These are phyloP conservation scores for Xylariales sp. DNA, from an alignment of 2,329 filamentous ascomycete species.

Conservation along the genomic window DNA sequence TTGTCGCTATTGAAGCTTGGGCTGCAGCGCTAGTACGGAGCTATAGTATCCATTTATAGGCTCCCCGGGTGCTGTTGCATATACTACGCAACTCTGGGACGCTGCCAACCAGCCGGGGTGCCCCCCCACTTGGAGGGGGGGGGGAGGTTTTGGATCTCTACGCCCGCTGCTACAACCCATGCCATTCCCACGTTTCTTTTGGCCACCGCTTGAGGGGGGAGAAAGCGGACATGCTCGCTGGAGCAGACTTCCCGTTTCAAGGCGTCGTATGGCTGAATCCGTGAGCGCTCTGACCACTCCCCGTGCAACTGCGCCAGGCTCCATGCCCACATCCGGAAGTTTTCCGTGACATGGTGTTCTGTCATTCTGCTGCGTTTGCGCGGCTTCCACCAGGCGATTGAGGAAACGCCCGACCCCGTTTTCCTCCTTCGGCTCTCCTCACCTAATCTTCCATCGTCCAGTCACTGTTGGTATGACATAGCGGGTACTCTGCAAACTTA, in stretches of 20 bases:
- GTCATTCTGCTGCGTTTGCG: slow-evolving; percentile 4
- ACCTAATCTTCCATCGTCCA: too few species aligned
- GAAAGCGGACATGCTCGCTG: not conserved
- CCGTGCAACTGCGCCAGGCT: slow-evolving; percentile 8
- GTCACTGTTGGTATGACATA: too few species aligned
- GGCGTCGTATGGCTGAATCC: slow-evolving; percentile 2
- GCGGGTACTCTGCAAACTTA: too few species aligned
- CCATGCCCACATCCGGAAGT: slow-evolving; percentile 8
- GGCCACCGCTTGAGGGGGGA: too few species aligned
- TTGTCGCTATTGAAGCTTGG: slow-evolving; percentile 15
- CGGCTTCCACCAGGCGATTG: too few species aligned
- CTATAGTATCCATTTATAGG: slow-evolving; percentile 21
- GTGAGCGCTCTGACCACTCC: slow-evolving; percentile 7
- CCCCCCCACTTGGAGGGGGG: slow-evolving; percentile 3
- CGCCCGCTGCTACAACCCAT: too few species aligned
- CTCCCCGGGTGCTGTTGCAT: slow-evolving; percentile 13
- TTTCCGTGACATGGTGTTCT: slow-evolving; percentile 5
- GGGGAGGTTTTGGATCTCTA: slow-evolving; percentile 7
- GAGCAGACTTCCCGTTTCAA: not conserved
- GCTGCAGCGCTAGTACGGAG: slow-evolving; percentile 18
- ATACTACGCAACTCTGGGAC: slow-evolving; percentile 1
- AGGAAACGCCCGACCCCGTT: too few species aligned
- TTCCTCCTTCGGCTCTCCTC: too few species aligned
- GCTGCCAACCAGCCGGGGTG: not conserved
- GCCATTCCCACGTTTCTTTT: slow-evolving; percentile 7